phyloP scores from a whole-genome alignment of 176 grass and related monocot genomes.

The Musa schizocarpa region DNA sequence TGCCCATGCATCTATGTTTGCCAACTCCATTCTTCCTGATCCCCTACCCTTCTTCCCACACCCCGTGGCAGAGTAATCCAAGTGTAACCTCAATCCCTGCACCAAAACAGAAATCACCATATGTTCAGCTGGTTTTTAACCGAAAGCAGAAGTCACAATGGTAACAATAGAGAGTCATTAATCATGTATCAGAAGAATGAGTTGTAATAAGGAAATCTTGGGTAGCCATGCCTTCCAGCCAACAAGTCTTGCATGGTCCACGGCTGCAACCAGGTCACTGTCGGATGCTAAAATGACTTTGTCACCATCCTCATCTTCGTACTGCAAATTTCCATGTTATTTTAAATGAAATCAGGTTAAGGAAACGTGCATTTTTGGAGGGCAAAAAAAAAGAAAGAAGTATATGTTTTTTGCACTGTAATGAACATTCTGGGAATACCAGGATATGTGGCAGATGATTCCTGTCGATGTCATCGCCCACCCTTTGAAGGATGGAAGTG shows the following conservation, averaged over 20 bases:
- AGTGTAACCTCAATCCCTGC: slow-evolving; percentile 52
- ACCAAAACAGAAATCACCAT: neutral
- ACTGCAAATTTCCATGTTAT: slow-evolving; percentile 23
- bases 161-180: too few relatives aligned
- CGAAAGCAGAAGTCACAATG: too few relatives aligned
- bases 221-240: slow-evolving; percentile 58
- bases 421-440: slow-evolving; percentile 20
- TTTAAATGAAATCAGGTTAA: slow-evolving; percentile 5
- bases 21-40: slow-evolving; percentile 15
- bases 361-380: neutral
- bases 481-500: slow-evolving; percentile 57
- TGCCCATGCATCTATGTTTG: slow-evolving; percentile 28
- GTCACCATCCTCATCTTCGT: slow-evolving; percentile 78
- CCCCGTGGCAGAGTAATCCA: slow-evolving; percentile 42
- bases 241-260: slow-evolving; percentile 66
- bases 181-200: too few relatives aligned
- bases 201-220: neutral
- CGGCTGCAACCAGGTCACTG: slow-evolving; percentile 54
- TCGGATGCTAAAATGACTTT: slow-evolving; percentile 65
- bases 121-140: too few relatives aligned
- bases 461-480: slow-evolving; percentile 42
- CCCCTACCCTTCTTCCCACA: slow-evolving; percentile 15
- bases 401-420: too few relatives aligned
- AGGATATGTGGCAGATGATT: slow-evolving; percentile 46
- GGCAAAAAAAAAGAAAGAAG: neutral